phyloP scores from a whole-genome alignment of 2,329 filamentous ascomycete species.

The Claviceps paspali region DNA sequence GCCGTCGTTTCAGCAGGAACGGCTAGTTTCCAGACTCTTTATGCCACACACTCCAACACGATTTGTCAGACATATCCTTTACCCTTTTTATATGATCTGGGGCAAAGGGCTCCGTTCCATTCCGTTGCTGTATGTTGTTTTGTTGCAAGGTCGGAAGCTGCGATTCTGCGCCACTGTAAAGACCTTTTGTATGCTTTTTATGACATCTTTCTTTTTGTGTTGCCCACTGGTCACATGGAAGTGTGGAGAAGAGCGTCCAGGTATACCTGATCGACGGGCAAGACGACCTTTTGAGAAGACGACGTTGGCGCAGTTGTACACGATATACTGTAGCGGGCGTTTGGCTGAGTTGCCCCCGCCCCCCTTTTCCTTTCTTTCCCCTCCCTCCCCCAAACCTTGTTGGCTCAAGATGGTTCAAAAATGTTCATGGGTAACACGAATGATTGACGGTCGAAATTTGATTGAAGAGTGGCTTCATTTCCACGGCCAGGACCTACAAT shows the following conservation, averaged over 20 bases:
- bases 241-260: not conserved
- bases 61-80: not conserved
- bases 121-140: not conserved
- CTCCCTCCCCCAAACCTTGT: no score
- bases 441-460: not conserved
- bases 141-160: not conserved
- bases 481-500: slow-evolving; percentile 6
- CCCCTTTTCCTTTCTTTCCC: not conserved
- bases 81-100: not conserved
- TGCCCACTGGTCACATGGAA: not conserved
- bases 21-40: slow-evolving; percentile 2
- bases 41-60: not conserved
- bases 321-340: slow-evolving; percentile 14
- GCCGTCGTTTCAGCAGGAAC: slow-evolving; percentile 59
- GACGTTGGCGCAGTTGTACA: slow-evolving; percentile 10
- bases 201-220: slow-evolving; percentile 1
- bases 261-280: not conserved
- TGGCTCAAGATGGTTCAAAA: not conserved
- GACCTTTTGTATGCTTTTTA: slow-evolving; percentile 1
- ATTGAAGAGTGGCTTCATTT: not conserved
- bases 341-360: slow-evolving; percentile 7
- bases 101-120: not conserved
- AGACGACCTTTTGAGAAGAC: not conserved
- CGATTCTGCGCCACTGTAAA: not conserved
- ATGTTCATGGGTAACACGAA: slow-evolving; percentile 4